Evolutionary conservation across 2,329 filamentous ascomycete species (phyloP), one percentile per base, ranked within the genome.

Genomic region (Capronia epimyces): DNA sequence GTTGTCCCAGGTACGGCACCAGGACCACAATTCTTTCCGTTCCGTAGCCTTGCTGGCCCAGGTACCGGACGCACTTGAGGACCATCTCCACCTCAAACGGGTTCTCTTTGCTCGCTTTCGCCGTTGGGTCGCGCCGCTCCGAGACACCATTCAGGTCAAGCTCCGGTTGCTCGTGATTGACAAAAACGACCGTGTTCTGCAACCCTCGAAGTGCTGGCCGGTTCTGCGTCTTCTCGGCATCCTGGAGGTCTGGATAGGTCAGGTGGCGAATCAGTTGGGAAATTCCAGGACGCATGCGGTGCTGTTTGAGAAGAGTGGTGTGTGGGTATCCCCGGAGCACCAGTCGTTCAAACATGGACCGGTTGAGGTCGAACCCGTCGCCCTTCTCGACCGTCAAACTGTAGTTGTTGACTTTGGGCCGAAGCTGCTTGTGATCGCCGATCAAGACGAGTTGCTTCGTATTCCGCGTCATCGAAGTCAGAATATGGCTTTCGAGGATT

Each of bases 371-470:
- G 57, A 77, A 88, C 13, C 7, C 7, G 13, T 6, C 29, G 0
- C 84, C 83, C 5, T 79, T 72, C 55, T 87, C 84, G 0, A 83
- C 75, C 0, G 73, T 80, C 0, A 89, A 64, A 0, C 64, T 66
- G 57, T 81, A 86, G 46, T 77, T 82, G 29, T 76, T 78, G 47
- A 80, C 72, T 58, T 87, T 86, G 0, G 85, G 86, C 0, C 84
- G 78, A 0, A 89, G 73, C 55, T 89, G 86, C 49, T 84, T 78
- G 62, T 89, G 84, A 47, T 89, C 86, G 0, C 86, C 86, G 9
- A 89, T 88, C 1, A 87, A 65, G 0, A 88, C 75, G 1, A 87
- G 63, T 32, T 88, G 82, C 52, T 84, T 76, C 0, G 78, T 78
- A 0, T 73, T 65, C 0, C 75, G 64, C 0, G 72, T 70, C 49